A percentile compares a stretch with the other conserved stretches of the same genome.
phyloP scores from a whole-genome alignment of 2,329 filamentous ascomycete genomes.

The Stachybotrys echinatus region DNA sequence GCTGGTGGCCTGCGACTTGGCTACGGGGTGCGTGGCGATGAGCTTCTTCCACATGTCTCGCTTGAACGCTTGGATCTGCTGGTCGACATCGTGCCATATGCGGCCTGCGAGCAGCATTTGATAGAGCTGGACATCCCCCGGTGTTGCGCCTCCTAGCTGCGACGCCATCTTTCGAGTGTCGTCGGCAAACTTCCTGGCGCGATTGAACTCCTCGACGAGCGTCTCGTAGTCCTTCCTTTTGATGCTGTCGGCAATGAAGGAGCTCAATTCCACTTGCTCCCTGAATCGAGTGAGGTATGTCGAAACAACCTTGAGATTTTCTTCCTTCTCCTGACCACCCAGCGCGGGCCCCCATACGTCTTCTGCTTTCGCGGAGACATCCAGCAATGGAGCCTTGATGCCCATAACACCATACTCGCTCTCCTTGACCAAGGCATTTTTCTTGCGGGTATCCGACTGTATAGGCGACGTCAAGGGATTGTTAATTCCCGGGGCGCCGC shows the following conservation, averaged over 20 bases:
- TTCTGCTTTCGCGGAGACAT: conserved; percentile 89
- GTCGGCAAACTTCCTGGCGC: conserved; percentile 76
- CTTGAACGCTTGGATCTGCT: conserved; percentile 83
- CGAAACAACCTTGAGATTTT: conserved; percentile 73
- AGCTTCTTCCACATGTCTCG: conserved; percentile 82
- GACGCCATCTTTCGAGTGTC: conserved; percentile 68
- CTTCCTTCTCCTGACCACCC: conserved; percentile 85
- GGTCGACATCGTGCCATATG: conserved; percentile 92
- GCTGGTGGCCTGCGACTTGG: conserved; percentile 39
- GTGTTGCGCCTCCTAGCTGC: conserved; percentile 44
- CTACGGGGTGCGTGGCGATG: conserved; percentile 57
- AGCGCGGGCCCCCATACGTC: conserved; percentile 96
- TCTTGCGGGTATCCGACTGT: conserved; percentile 58
- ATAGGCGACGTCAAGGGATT: conserved; percentile 29
- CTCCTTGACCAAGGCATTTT: conserved; percentile 88
- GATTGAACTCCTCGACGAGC: conserved; percentile 79
- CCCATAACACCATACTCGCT: conserved; percentile 85
- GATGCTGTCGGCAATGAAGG: conserved; percentile 74
- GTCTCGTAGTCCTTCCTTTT: conserved; percentile 87
- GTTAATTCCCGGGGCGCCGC: conserved; percentile 26
- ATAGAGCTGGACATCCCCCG: conserved; percentile 76
- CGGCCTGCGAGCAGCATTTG: conserved; percentile 82
- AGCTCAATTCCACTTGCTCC: conserved; percentile 76
- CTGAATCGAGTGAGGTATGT: conserved; percentile 73
- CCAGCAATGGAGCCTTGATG: conserved; percentile 81